These are phyloP conservation scores for Alternaria sp. DNA, from an alignment of 2,329 filamentous ascomycete species.

Conservation along the genomic window DNA sequence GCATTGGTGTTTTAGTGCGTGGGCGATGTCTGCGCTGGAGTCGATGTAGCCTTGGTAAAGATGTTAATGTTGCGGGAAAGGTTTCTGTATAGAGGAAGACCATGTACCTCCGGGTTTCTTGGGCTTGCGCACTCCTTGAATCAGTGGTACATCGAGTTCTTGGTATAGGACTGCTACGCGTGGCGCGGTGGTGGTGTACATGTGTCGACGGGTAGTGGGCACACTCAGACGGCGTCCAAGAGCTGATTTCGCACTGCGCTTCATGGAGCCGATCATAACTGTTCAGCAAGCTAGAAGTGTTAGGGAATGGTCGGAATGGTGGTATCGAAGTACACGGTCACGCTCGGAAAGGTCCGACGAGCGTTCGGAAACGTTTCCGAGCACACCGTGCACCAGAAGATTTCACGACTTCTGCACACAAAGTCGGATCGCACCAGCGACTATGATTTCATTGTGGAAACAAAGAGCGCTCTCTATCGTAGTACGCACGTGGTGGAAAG, in stretches of 20 bases:
- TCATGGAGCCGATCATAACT: neutral
- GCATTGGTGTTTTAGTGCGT: neutral
- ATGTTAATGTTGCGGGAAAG: neutral
- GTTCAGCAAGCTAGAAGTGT: too few relatives aligned
- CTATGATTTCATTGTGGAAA: fast-evolving
- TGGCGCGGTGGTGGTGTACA: neutral
- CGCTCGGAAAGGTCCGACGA: neutral
- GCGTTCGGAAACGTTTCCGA: neutral
- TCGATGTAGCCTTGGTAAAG: neutral
- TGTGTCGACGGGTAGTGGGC: neutral
- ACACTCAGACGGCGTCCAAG: fast-evolving
- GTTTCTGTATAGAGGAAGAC: too few relatives aligned
- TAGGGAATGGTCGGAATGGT: too few relatives aligned
- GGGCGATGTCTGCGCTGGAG: neutral
- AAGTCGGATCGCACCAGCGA: fast-evolving
- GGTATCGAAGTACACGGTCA: fast-evolving
- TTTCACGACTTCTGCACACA: too few relatives aligned
- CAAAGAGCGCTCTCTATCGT: fast-evolving
- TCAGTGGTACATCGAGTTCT: neutral
- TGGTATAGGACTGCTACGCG: neutral
- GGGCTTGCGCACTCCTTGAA: neutral
- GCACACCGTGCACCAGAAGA: neutral
- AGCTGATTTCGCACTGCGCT: fast-evolving
- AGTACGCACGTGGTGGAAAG: neutral
- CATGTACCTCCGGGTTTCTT: neutral